Evolutionary conservation across 306 rosid species (phyloP).

Genomic region (Nissolia schottii): DNA sequence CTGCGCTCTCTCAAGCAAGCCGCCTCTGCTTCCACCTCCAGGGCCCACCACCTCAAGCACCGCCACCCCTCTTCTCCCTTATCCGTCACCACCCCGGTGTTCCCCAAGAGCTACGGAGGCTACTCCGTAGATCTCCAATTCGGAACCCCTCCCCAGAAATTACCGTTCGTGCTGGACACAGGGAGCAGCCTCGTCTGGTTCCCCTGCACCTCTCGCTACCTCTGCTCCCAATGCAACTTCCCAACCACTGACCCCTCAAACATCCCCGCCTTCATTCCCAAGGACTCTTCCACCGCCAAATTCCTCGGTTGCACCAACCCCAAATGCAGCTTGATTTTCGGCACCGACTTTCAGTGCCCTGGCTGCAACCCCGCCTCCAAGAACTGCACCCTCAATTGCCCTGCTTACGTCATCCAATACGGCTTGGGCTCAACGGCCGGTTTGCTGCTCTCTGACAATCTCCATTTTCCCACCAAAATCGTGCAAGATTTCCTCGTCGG

Average conservation of each 20-base stretch:
- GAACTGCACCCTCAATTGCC: slow-evolving; percentile 56
- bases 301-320: slow-evolving; percentile 65
- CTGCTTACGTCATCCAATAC: slow-evolving; percentile 57
- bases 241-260: slow-evolving; percentile 42
- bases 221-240: slow-evolving; percentile 65
- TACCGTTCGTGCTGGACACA: slow-evolving; percentile 62
- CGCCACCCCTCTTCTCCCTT: slow-evolving; percentile 17
- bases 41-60: slow-evolving; percentile 73
- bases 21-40: slow-evolving; percentile 52
- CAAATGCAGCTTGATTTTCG: slow-evolving; percentile 67
- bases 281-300: slow-evolving; percentile 49
- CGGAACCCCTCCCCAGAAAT: slow-evolving; percentile 75
- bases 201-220: slow-evolving; percentile 77
- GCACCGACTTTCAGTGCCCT: slow-evolving; percentile 39
- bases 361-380: slow-evolving; percentile 23
- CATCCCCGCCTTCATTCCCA: slow-evolving; percentile 63
- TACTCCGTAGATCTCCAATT: slow-evolving; percentile 66
- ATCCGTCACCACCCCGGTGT: slow-evolving; percentile 22
- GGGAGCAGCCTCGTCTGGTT: slow-evolving; percentile 90
- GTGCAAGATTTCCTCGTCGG: slow-evolving; percentile 59
- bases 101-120: slow-evolving; percentile 68
- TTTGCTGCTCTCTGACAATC: slow-evolving; percentile 52
- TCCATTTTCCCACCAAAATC: slow-evolving; percentile 38
- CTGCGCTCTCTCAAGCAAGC: slow-evolving; percentile 37
- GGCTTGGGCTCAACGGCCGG: slow-evolving; percentile 78